Conservation (phyloP, 192 early-diverging fungal species). For the Mortierella alpina region DNA sequence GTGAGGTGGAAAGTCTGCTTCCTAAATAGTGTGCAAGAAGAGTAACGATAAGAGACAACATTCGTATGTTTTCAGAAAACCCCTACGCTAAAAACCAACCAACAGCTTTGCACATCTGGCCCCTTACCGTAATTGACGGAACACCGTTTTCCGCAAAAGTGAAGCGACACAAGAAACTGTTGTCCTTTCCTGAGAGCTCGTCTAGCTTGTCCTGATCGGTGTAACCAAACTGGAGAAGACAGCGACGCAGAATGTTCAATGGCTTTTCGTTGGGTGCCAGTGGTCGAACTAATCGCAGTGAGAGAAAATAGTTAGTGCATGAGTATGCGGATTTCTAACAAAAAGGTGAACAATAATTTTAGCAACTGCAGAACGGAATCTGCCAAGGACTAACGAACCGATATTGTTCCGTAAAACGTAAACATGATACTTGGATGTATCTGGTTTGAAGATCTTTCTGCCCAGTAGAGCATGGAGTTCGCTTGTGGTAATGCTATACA, state of each 20-base stretch:
- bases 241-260: constrained; percentile 75
- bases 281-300: constrained; percentile 71
- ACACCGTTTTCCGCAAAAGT: constrained; percentile 67
- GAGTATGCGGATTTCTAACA: not conserved
- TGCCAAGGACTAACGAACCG: constrained; percentile 32
- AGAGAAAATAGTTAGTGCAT: not conserved
- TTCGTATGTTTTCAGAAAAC: no score
- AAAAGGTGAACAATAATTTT: not conserved
- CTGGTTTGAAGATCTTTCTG: constrained; percentile 85
- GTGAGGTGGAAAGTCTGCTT: constrained; percentile 54
- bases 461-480: constrained; percentile 80
- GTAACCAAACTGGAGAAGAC: constrained; percentile 86
- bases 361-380: no score
- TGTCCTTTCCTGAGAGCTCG: constrained; percentile 84
- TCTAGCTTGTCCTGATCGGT: constrained; percentile 81
- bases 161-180: constrained; percentile 87
- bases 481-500: constrained; percentile 72
- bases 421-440: constrained; percentile 66
- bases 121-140: constrained; percentile 52
- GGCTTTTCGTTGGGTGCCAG: constrained; percentile 79
- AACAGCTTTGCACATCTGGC: not conserved
- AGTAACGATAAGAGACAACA: not conserved
- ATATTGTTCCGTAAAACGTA: constrained; percentile 57
- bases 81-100: not conserved
- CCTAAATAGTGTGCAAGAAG: constrained; percentile 21